These are phyloP conservation scores for Chytriomyces sp. DNA, from an alignment of 192 early-diverging fungal species.

Conservation along the genomic window DNA sequence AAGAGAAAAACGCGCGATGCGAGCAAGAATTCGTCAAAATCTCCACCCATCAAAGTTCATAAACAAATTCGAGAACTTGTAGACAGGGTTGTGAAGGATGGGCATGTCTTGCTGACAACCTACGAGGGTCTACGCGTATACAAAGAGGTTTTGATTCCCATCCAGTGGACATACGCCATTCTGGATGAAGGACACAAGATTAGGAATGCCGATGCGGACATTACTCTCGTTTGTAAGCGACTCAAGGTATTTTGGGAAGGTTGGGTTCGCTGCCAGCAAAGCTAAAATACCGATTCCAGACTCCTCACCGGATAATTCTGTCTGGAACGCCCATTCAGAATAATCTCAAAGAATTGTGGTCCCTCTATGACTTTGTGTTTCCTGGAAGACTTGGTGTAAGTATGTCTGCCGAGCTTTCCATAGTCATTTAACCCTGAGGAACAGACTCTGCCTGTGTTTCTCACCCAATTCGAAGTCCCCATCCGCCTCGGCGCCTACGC, in stretches of 20 bases:
- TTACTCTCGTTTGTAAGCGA: constrained; percentile 59
- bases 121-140: constrained; percentile 82
- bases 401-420: neutral
- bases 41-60: constrained; percentile 41
- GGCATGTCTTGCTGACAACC: constrained; percentile 87
- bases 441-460: constrained; percentile 80
- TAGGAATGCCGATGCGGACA: constrained; percentile 89
- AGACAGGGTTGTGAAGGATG: constrained; percentile 39
- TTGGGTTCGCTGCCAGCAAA: neutral
- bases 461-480: constrained; percentile 88
- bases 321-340: constrained; percentile 68
- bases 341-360: constrained; percentile 58
- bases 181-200: constrained; percentile 98
- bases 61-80: constrained; percentile 51
- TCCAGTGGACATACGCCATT: constrained; percentile 83
- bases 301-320: constrained; percentile 57
- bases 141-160: constrained; percentile 63
- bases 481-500: constrained; percentile 91
- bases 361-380: constrained; percentile 61
- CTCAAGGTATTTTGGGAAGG: constrained; percentile 46
- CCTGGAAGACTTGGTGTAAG: constrained; percentile 57
- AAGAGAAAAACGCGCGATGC: constrained; percentile 16
- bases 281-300: constrained; percentile 23
- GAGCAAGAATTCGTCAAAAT: neutral
- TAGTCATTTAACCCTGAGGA: constrained; percentile 1